These are phyloP conservation scores for Podaxis sp. DNA, from an alignment of 768 basidiomycete species.

Conservation along the genomic window DNA sequence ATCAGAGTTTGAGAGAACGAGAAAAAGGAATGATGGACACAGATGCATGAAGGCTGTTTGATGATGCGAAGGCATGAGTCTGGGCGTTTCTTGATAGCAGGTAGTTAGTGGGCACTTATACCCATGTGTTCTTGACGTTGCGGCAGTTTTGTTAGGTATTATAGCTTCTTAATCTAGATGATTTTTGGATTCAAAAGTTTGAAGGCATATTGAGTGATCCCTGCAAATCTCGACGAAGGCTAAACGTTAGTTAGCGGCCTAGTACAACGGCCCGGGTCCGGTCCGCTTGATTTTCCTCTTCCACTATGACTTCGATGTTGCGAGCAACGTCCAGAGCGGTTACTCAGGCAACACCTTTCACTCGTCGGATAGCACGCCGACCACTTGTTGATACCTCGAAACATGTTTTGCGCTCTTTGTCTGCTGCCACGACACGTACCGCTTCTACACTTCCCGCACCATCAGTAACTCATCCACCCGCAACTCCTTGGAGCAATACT, in stretches of 20 bases:
- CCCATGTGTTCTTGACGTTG: not conserved
- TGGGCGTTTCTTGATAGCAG: not conserved
- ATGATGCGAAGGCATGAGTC: not conserved
- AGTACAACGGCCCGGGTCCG: not conserved
- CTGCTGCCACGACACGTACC: not conserved
- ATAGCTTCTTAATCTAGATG: not conserved
- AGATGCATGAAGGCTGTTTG: conserved; percentile 1
- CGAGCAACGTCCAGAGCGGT: not conserved
- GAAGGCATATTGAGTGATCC: too few species aligned
- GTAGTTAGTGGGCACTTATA: not conserved
- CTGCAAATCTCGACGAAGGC: too few species aligned
- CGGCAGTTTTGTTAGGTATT: not conserved
- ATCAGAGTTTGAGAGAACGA: conserved; percentile 33
- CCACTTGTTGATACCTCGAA: not conserved
- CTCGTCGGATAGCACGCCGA: not conserved
- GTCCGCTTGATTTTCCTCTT: not conserved
- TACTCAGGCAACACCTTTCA: not conserved
- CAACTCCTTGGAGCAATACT: not conserved
- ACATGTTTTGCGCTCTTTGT: not conserved
- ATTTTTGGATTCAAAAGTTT: not conserved
- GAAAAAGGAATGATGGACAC: conserved; percentile 19
- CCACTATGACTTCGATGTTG: not conserved
- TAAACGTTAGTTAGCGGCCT: too few species aligned
- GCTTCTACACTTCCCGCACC: not conserved
- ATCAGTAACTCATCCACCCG: not conserved